Conservation (phyloP, 805 yeast genomes). For the Debaryomyces hansenii region DNA sequence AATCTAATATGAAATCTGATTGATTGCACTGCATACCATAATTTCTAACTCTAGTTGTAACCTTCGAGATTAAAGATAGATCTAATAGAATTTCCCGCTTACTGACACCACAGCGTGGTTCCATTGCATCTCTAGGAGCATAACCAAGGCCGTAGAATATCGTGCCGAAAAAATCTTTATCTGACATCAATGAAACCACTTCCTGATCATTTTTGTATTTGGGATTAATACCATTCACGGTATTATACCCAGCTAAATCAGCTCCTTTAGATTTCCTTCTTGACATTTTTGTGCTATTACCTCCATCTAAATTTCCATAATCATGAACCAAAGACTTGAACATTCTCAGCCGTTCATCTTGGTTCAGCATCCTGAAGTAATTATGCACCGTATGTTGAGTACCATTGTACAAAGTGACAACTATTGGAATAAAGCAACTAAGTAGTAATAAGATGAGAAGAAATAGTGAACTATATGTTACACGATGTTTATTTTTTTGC, state of each 20-base stretch:
- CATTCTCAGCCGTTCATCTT: constrained; percentile 18
- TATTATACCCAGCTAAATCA: constrained; percentile 8
- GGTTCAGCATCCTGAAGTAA: constrained; percentile 26
- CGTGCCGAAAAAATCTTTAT: constrained; percentile 22
- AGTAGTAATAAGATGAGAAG: constrained; percentile 12
- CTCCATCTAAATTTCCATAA: background rate
- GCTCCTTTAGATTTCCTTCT: constrained; percentile 6
- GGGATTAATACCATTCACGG: constrained; percentile 26
- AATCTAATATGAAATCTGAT: constrained; percentile 49
- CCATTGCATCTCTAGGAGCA: constrained; percentile 53
- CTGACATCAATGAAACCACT: constrained; percentile 36
- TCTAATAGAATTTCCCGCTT: constrained; percentile 54
- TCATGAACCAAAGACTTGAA: constrained; percentile 1
- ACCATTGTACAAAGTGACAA: constrained; percentile 29
- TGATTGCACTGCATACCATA: constrained; percentile 67
- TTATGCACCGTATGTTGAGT: constrained; percentile 22
- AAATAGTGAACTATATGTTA: constrained; percentile 5
- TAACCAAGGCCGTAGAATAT: constrained; percentile 60
- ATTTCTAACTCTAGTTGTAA: constrained; percentile 57
- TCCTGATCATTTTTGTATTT: constrained; percentile 34
- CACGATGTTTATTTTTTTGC: constrained; percentile 1
- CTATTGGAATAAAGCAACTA: constrained; percentile 19
- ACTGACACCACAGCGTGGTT: constrained; percentile 53
- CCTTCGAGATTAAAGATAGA: constrained; percentile 53
- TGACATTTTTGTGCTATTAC: background rate